A percentile compares a stretch with the other conserved stretches of the same genome.
These are phyloP conservation scores for Aspergillus sp. DNA, from an alignment of 2,329 filamentous ascomycete genomes.

Conservation along the genomic window DNA sequence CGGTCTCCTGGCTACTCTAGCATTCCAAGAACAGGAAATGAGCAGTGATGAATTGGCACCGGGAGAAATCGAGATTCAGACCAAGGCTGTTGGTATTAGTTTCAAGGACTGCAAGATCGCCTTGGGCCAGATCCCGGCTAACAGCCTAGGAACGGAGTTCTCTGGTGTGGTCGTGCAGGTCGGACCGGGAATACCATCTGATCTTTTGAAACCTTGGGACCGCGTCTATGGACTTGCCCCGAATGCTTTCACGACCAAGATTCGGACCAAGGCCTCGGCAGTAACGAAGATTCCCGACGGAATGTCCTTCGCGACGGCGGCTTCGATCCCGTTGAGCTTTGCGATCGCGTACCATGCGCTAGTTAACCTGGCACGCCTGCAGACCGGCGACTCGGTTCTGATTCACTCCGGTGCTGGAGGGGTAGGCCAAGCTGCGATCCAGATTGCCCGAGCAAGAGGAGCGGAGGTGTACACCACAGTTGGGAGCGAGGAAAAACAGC, in stretches of 20 bases:
- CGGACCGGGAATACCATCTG: conserved; percentile 14
- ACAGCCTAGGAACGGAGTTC: neutral
- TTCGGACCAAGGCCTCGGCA: conserved; percentile 13
- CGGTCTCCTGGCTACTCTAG: conserved; percentile 20
- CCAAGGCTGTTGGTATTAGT: conserved; percentile 23
- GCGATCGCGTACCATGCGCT: conserved; percentile 18
- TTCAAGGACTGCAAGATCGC: conserved; percentile 19
- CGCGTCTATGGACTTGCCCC: conserved; percentile 29
- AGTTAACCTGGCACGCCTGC: conserved; percentile 18
- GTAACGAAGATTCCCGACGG: neutral
- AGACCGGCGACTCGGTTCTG: conserved; percentile 20
- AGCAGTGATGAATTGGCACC: neutral
- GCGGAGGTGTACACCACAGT: conserved; percentile 28
- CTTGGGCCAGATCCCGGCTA: neutral
- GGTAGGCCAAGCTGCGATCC: conserved; percentile 29
- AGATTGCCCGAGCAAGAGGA: conserved; percentile 21
- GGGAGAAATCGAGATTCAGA: conserved; percentile 23
- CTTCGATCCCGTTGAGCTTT: conserved; percentile 3
- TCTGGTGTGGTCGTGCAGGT: neutral
- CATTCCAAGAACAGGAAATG: conserved; percentile 13
- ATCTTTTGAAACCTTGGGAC: conserved; percentile 16
- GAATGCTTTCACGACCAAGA: conserved; percentile 26
- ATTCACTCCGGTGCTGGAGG: conserved; percentile 30
- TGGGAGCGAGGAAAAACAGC: conserved; percentile 23
- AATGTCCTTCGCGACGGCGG: neutral